Evolutionary conservation across 2,329 filamentous ascomycete species (phyloP).

Genomic region (Paecilomyces variotii): DNA sequence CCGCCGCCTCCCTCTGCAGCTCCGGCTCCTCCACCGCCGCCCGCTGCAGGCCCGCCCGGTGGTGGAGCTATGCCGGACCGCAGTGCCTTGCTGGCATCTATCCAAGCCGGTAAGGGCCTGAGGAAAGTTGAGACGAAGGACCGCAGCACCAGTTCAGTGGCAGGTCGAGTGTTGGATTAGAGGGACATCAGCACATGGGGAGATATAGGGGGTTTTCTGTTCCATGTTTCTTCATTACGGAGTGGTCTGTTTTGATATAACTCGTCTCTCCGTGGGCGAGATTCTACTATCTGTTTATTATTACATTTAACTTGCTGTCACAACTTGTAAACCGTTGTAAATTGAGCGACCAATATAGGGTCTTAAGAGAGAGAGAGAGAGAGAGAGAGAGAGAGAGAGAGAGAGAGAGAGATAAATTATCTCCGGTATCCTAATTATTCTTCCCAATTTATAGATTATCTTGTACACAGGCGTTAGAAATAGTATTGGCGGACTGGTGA

Average conservation of each 20-base stretch:
- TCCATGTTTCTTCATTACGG: not conserved
- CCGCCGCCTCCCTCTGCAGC: conserved; percentile 21
- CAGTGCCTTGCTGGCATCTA: conserved; percentile 67
- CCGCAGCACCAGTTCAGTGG: conserved; percentile 61
- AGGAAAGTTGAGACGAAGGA: conserved; percentile 89
- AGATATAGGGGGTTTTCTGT: not conserved
- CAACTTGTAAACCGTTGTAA: not conserved
- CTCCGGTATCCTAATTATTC: not conserved
- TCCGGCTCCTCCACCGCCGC: conserved; percentile 24
- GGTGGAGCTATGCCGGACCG: conserved; percentile 42
- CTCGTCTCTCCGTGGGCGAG: not conserved
- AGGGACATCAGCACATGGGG: not conserved
- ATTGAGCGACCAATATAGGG: not conserved
- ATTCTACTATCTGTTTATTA: not conserved
- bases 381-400: no score
- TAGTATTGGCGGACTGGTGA: no score
- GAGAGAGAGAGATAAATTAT: not conserved
- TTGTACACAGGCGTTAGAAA: no score
- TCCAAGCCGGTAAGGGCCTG: conserved; percentile 68
- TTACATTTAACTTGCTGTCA: not conserved
- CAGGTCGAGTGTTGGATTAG: conserved; percentile 61
- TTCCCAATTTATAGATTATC: no score
- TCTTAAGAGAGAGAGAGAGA: not conserved
- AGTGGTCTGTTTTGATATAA: not conserved
- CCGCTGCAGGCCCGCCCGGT: conserved; percentile 37